Evolutionary conservation across 139 green algal species (phyloP).

Genomic region (Micractinium conductrix): DNA sequence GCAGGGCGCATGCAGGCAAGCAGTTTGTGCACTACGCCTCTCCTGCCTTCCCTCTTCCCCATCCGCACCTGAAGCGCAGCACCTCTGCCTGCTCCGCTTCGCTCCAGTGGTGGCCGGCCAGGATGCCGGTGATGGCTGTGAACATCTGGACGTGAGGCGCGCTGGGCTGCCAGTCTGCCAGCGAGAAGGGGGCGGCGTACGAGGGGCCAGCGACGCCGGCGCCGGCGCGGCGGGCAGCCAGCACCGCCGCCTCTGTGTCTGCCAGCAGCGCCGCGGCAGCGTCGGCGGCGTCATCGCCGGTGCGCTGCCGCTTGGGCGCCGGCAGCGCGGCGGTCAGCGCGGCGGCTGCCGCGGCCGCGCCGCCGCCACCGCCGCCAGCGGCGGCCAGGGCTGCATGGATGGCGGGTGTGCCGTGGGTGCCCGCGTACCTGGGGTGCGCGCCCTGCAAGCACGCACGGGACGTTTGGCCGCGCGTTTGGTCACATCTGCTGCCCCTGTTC

Average conservation of each 20-base stretch:
- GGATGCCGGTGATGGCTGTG: background rate
- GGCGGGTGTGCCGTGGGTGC: conserved; percentile 40
- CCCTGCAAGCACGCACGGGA: too few species aligned
- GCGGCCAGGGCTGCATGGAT: conserved; percentile 39
- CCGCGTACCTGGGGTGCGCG: conserved; percentile 42
- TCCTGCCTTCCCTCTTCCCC: too few species aligned
- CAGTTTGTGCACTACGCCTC: too few species aligned
- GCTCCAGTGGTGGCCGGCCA: conserved; percentile 25
- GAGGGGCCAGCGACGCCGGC: background rate
- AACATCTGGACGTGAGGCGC: conserved; percentile 22
- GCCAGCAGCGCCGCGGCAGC: conserved; percentile 2
- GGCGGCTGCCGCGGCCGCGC: background rate
- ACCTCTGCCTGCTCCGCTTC: conserved; percentile 1
- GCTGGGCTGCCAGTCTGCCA: conserved; percentile 20
- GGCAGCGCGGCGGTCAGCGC: background rate
- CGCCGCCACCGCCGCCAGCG: background rate
- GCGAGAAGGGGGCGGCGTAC: background rate
- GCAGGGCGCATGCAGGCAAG: background rate
- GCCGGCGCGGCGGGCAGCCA: background rate
- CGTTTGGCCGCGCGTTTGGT: too few species aligned
- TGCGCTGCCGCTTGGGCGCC: conserved; percentile 12
- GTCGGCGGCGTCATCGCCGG: too few species aligned
- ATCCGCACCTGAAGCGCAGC: conserved; percentile 20
- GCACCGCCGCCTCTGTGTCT: background rate
- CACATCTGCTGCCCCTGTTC: too few species aligned